Evolutionary conservation across 2,329 filamentous ascomycete genomes (phyloP).

Genomic region (Apiospora sp.): DNA sequence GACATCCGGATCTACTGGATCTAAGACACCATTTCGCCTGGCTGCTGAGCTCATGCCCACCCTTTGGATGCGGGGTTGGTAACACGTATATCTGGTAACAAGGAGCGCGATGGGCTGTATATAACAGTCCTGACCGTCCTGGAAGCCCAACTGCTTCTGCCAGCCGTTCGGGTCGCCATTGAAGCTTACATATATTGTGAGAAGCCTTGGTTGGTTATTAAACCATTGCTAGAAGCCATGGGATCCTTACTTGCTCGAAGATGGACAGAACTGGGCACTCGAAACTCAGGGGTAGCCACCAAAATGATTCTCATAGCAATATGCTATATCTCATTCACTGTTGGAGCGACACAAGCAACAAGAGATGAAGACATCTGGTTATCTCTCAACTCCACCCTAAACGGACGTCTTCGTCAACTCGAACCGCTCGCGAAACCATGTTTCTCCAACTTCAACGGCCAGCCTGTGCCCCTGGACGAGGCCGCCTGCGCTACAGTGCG

Average conservation of each 20-base stretch:
- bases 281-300: background rate
- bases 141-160: too few relatives aligned
- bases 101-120: background rate
- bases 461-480: conserved; percentile 29
- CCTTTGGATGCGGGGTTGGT: background rate
- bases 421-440: conserved; percentile 39
- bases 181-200: too few relatives aligned
- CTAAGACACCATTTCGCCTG: background rate
- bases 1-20: background rate
- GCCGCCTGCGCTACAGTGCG: conserved; percentile 36
- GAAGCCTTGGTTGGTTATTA: too few relatives aligned
- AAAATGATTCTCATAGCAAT: background rate
- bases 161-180: too few relatives aligned
- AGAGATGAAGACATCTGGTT: background rate
- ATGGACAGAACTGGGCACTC: background rate
- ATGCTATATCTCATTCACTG: background rate
- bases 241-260: background rate
- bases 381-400: conserved; percentile 33
- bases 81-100: too few relatives aligned
- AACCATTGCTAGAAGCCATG: background rate
- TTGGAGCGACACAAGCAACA: background rate
- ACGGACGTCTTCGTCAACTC: conserved; percentile 32
- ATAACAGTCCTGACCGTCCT: background rate
- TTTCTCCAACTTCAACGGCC: conserved; percentile 39
- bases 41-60: background rate